Conservation (phyloP, 2,329 filamentous ascomycete genomes). For the Stemphylium beticola region DNA sequence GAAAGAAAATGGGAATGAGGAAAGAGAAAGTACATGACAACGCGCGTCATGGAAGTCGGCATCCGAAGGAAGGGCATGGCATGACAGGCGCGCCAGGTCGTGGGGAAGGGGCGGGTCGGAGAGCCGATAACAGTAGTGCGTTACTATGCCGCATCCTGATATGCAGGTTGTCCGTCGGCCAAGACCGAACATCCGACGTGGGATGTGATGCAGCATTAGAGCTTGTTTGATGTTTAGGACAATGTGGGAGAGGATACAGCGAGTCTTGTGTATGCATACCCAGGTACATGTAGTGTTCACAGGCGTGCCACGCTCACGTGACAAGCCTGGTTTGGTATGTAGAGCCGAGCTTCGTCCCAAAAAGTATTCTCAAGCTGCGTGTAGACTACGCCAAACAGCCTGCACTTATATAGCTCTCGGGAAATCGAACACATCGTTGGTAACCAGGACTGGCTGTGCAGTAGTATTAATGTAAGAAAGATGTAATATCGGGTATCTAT, state of each 20-base stretch:
- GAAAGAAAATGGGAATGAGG: neutral
- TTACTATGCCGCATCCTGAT: slow-evolving; percentile 18
- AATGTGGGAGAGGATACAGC: too few relatives aligned
- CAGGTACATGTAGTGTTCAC: too few relatives aligned
- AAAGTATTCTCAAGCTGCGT: neutral
- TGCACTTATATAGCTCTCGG: too few relatives aligned
- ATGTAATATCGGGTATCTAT: slow-evolving; percentile 24
- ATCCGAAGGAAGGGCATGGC: slow-evolving; percentile 22
- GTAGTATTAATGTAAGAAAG: neutral
- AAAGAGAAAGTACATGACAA: slow-evolving; percentile 14
- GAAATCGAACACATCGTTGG: neutral
- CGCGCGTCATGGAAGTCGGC: slow-evolving; percentile 14
- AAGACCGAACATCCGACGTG: slow-evolving; percentile 1
- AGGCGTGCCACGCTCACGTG: too few relatives aligned
- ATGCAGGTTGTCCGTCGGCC: slow-evolving; percentile 20
- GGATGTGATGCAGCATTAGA: neutral
- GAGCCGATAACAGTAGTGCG: slow-evolving; percentile 29
- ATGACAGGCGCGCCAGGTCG: slow-evolving; percentile 25
- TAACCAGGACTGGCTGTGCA: neutral
- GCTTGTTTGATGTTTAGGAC: too few relatives aligned
- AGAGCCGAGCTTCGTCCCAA: neutral
- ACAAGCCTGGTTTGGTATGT: too few relatives aligned
- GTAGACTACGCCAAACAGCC: neutral
- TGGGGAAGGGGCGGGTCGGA: slow-evolving; percentile 21
- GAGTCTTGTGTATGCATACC: too few relatives aligned